Evolutionary conservation across 2,329 filamentous ascomycete genomes (phyloP), one percentile per base, ranked within the genome.

Genomic region (Trichoderma sp.): DNA sequence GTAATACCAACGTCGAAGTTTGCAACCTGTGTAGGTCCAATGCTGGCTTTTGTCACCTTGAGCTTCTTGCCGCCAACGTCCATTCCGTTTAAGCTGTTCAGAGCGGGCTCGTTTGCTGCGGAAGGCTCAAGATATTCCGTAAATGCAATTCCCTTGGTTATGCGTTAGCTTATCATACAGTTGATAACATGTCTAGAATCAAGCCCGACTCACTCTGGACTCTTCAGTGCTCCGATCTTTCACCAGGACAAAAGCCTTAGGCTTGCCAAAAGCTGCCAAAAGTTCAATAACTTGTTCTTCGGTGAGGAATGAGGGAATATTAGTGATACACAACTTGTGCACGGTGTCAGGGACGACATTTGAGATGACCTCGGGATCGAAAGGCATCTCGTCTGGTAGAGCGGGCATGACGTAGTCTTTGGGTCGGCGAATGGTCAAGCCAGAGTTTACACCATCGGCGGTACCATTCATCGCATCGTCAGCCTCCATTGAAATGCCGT

Each of bases 341-440:
- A 94, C 91, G 3, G 93, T 96, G 78, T 99, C 96, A 11, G 94
- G 89, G 19, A 99, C 96, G 24, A 92, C 83, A 72, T 87, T 91
- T 2, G 93, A 92, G 47, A 97, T 86, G 1, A 92, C 88, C 5
- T 92, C 92, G 47, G 91, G 89, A 75, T 94, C 89, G 75, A 91
- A 91, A 52, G 90, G 86, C 56, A 88, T 86, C 31, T 94, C 91
- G 59, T 94, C 92, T 1, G 88, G 87, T 40, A 92, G 85, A 16
- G 92, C 90, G 11, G 95, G 95, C 65, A 97, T 94, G 74, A 98
- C 97, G 80, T 98, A 99, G 79, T 99, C 96, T 82, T 97, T 97
- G 53, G 96, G 96, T 57, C 96, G 89, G 72, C 90, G 89, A 74
- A 98, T 93, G 43, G 89, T 86, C 49, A 98, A 84, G 7, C 91